Evolutionary conservation across 2,329 filamentous ascomycete genomes (phyloP).

Genomic region (Curvularia verruculosa): DNA sequence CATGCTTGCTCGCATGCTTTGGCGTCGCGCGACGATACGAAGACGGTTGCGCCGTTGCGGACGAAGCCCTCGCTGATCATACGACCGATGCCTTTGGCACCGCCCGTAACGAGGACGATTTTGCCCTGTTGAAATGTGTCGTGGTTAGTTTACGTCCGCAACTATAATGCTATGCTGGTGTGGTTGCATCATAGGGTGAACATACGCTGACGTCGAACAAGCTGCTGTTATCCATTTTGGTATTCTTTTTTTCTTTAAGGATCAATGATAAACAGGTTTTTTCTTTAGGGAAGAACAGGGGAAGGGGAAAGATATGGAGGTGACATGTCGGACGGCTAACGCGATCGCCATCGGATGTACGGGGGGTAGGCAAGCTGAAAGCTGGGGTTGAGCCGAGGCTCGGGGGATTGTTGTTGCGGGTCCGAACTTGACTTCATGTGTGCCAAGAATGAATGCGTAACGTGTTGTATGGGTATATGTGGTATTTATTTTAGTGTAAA

Average conservation of each 20-base stretch:
- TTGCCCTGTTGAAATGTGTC: slow-evolving; percentile 40
- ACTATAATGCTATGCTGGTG: background rate
- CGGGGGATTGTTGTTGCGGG: slow-evolving; percentile 16
- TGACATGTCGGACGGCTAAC: slow-evolving; percentile 14
- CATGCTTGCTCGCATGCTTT: slow-evolving; percentile 65
- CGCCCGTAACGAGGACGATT: slow-evolving; percentile 56
- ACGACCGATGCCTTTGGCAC: slow-evolving; percentile 65
- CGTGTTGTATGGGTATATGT: background rate
- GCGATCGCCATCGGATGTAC: slow-evolving; percentile 13
- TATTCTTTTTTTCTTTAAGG: background rate
- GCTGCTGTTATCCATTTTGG: slow-evolving; percentile 43
- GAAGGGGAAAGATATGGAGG: background rate
- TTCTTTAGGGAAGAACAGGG: background rate
- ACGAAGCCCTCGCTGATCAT: slow-evolving; percentile 73
- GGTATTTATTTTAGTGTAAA: background rate
- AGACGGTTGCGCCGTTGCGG: slow-evolving; percentile 69
- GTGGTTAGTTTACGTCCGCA: background rate
- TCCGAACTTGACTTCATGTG: background rate
- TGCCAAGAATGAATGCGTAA: background rate
- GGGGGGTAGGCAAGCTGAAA: slow-evolving; percentile 14
- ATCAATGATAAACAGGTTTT: background rate
- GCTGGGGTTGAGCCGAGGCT: slow-evolving; percentile 38
- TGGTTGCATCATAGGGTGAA: background rate
- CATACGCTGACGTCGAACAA: slow-evolving; percentile 49
- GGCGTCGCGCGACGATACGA: slow-evolving; percentile 71